Conservation (phyloP, 768 basidiomycete genomes). For the Russula ochroleuca region DNA sequence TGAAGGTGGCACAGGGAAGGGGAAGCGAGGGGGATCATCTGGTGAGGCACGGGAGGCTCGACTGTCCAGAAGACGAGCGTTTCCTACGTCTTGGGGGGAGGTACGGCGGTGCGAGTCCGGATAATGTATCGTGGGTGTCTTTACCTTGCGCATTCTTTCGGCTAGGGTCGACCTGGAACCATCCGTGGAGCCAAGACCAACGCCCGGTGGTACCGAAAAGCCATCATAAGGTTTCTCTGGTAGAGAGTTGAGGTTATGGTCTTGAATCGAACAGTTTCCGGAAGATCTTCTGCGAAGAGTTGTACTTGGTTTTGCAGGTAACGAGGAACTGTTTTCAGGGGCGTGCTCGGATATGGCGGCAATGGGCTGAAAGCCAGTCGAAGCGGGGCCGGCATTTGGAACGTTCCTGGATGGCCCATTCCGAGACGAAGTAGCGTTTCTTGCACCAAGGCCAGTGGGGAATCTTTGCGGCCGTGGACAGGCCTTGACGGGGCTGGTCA, state of each 20-base stretch:
- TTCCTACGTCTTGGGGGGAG: neutral
- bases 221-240: neutral
- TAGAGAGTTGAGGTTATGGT: no score
- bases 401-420: neutral
- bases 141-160: neutral
- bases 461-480: neutral
- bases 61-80: neutral
- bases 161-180: neutral
- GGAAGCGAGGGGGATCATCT: neutral
- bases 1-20: neutral
- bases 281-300: neutral
- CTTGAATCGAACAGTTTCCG: neutral
- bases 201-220: neutral
- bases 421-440: neutral
- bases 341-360: neutral
- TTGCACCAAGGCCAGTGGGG: slow-evolving; percentile 14
- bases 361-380: neutral
- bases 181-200: neutral
- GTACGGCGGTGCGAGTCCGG: neutral
- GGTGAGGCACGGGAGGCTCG: neutral
- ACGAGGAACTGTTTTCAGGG: neutral
- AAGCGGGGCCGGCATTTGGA: neutral
- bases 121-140: neutral
- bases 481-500: slow-evolving; percentile 21
- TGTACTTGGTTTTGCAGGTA: neutral